Percentiles rank a stretch among this genome's conserved stretches.
Conservation (phyloP, 805 yeast genomes). For the Saturnispora diversa region DNA sequence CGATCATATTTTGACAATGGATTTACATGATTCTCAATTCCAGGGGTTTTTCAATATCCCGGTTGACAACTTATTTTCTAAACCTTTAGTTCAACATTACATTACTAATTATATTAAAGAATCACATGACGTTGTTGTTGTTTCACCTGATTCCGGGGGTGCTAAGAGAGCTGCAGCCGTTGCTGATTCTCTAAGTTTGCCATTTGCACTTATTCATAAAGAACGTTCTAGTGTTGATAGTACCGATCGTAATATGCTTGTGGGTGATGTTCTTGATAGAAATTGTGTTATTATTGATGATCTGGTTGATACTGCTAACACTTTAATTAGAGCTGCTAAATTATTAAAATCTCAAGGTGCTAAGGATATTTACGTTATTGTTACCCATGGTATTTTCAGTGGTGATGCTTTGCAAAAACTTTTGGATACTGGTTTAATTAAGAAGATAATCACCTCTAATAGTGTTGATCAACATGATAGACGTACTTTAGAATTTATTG, state of each 20-base stretch:
- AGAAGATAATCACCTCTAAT: slow-evolving; percentile 81
- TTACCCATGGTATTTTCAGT: slow-evolving; percentile 88
- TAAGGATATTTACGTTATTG: slow-evolving; percentile 70
- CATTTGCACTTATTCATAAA: slow-evolving; percentile 92
- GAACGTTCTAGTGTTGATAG: slow-evolving; percentile 50
- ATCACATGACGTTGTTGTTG: slow-evolving; percentile 77
- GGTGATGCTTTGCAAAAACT: slow-evolving; percentile 83
- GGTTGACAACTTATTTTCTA: slow-evolving; percentile 86
- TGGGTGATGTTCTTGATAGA: slow-evolving; percentile 84
- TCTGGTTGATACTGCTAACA: slow-evolving; percentile 85
- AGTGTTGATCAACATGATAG: slow-evolving; percentile 76
- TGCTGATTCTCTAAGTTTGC: slow-evolving; percentile 82
- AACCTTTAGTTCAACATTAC: slow-evolving; percentile 81
- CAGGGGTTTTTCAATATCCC: slow-evolving; percentile 97
- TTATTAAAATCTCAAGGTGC: slow-evolving; percentile 92
- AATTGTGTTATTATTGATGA: slow-evolving; percentile 92
- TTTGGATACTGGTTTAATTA: slow-evolving; percentile 52
- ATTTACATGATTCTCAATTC: slow-evolving; percentile 93
- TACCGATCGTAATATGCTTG: slow-evolving; percentile 72
- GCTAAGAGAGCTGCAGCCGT: slow-evolving; percentile 94
- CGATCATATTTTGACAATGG: slow-evolving; percentile 95
- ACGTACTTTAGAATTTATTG: slow-evolving; percentile 41
- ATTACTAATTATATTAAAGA: slow-evolving; percentile 71
- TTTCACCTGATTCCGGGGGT: slow-evolving; percentile 98
- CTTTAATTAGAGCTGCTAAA: slow-evolving; percentile 88